These are phyloP conservation scores for Yarrowia galli DNA, from an alignment of 1,139 yeast genomes.

Conservation along the genomic window DNA sequence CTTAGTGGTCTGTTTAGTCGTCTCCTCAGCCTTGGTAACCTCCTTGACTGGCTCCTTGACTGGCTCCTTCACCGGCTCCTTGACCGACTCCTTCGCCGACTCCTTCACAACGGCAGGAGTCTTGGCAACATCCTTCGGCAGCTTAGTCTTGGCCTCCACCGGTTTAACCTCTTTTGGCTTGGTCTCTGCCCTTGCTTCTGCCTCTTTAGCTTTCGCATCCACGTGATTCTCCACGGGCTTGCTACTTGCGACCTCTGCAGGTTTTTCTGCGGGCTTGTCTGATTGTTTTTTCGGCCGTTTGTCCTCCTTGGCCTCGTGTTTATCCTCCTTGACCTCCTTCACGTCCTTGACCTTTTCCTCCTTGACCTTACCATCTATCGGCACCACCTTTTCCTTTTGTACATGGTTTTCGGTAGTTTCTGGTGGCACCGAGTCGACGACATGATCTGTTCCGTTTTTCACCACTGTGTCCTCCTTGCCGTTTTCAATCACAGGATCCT, in stretches of 20 bases:
- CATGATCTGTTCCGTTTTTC: slow-evolving; percentile 1
- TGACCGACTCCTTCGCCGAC: neutral
- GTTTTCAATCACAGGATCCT: slow-evolving; percentile 24
- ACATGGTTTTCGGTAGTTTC: slow-evolving; percentile 11
- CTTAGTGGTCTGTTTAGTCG: neutral
- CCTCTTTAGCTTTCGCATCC: neutral
- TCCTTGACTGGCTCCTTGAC: neutral
- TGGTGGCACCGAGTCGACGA: neutral
- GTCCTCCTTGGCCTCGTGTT: slow-evolving; percentile 14
- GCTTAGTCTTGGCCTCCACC: neutral
- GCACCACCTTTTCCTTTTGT: slow-evolving; percentile 16
- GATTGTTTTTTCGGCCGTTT: slow-evolving; percentile 11
- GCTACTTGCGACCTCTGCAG: neutral
- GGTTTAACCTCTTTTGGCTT: neutral
- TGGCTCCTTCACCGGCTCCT: neutral
- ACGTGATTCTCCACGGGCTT: slow-evolving; percentile 1
- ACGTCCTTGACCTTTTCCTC: neutral
- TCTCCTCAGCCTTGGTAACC: slow-evolving; percentile 1
- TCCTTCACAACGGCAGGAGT: neutral
- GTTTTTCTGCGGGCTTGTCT: neutral
- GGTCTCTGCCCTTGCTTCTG: neutral
- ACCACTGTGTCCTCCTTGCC: slow-evolving; percentile 12
- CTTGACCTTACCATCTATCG: neutral
- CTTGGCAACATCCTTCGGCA: neutral
- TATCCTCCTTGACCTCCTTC: neutral